Conservation (phyloP, 140 eudicot species). For the Erigeron philadelphicus region DNA sequence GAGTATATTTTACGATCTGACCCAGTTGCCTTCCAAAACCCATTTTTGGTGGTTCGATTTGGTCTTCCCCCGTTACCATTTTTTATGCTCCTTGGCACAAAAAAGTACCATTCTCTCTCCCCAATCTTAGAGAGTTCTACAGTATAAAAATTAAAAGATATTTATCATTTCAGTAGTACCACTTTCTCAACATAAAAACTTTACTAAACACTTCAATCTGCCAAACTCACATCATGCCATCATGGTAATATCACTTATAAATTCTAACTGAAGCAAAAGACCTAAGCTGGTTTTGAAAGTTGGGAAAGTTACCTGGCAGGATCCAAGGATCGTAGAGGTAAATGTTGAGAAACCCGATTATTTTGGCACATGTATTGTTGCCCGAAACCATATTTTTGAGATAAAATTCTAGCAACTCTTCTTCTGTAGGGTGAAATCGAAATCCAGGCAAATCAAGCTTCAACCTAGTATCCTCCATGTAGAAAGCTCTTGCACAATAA, state of each 20-base stretch:
- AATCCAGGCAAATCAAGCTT: slow-evolving; percentile 63
- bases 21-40: slow-evolving; percentile 95
- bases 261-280: neutral
- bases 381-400: slow-evolving; percentile 48
- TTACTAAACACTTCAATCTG: neutral
- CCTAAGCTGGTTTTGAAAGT: neutral
- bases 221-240: neutral
- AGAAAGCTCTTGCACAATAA: neutral
- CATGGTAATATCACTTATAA: neutral
- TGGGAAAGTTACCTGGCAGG: slow-evolving; percentile 55
- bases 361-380: slow-evolving; percentile 33
- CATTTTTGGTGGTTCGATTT: slow-evolving; percentile 59
- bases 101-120: slow-evolving; percentile 91
- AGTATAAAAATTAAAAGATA: neutral
- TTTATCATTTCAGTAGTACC: neutral
- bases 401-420: slow-evolving; percentile 69
- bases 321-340: slow-evolving; percentile 66
- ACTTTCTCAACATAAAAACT: neutral
- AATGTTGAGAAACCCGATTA: slow-evolving; percentile 63
- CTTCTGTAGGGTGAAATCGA: slow-evolving; percentile 83
- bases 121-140: slow-evolving; percentile 74
- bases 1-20: slow-evolving; percentile 63
- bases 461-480: slow-evolving; percentile 34
- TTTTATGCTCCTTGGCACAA: slow-evolving; percentile 61
- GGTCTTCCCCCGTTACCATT: slow-evolving; percentile 81